These are phyloP conservation scores for Streptanthus diversifolius DNA, from an alignment of 345 rosid species.

Conservation along the genomic window DNA sequence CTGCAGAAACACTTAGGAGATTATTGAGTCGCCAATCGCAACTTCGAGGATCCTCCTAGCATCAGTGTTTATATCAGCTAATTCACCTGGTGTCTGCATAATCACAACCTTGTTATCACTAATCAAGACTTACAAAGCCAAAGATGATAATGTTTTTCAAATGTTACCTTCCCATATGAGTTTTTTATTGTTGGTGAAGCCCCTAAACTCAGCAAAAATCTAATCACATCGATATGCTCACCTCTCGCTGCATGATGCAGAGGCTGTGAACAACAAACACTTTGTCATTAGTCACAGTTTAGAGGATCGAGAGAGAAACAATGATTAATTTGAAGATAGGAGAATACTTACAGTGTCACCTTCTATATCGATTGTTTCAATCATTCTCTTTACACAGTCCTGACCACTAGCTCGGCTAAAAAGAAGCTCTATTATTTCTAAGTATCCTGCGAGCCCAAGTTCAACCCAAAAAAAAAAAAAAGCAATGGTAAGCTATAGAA, in stretches of 20 bases:
- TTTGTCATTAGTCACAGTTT: neutral
- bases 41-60: conserved; percentile 51
- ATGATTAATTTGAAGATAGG: neutral
- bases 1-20: neutral
- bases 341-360: conserved; percentile 74
- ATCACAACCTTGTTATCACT: conserved; percentile 21
- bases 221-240: conserved; percentile 67
- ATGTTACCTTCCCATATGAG: conserved; percentile 66
- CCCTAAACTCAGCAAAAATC: conserved; percentile 60
- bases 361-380: conserved; percentile 66
- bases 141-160: neutral
- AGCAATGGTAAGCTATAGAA: neutral
- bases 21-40: conserved; percentile 25
- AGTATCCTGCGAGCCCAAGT: conserved; percentile 47
- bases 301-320: neutral
- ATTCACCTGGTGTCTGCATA: conserved; percentile 58
- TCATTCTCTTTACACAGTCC: conserved; percentile 61
- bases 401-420: conserved; percentile 46
- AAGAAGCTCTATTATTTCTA: conserved; percentile 61
- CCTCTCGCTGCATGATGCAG: conserved; percentile 97
- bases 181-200: conserved; percentile 60
- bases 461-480: neutral
- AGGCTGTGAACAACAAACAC: conserved; percentile 49
- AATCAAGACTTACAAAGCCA: neutral
- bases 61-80: conserved; percentile 61